Percentiles rank a stretch among this genome's conserved stretches.
These are phyloP conservation scores for Claviceps sp. DNA, from an alignment of 2,329 filamentous ascomycete genomes.

Conservation along the genomic window DNA sequence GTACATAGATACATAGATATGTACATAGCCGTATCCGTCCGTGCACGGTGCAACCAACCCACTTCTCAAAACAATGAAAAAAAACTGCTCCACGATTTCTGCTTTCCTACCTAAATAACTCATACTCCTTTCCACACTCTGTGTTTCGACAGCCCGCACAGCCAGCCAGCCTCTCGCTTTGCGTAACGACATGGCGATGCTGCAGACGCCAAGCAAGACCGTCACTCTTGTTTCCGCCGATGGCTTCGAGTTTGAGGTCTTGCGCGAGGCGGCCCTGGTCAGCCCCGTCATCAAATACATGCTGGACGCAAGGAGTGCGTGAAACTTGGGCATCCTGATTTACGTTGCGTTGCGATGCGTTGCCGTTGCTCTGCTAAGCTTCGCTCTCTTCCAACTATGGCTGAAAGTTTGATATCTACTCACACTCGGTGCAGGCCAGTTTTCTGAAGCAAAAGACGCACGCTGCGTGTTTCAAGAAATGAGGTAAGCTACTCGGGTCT, in stretches of 20 bases:
- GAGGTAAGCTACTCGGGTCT: slow-evolving; percentile 38
- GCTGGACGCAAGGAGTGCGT: slow-evolving; percentile 53
- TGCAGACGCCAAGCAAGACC: slow-evolving; percentile 43
- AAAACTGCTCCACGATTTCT: not conserved
- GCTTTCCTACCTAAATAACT: not conserved
- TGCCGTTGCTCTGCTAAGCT: not conserved
- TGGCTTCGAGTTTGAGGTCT: slow-evolving; percentile 62
- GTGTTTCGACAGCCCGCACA: not conserved
- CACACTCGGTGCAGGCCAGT: slow-evolving; percentile 35
- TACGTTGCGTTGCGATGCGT: not conserved
- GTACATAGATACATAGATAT: not conserved
- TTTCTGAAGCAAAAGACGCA: slow-evolving; percentile 50
- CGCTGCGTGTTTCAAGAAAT: slow-evolving; percentile 59
- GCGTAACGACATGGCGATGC: slow-evolving; percentile 7
- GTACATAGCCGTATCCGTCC: not conserved
- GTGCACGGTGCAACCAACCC: not conserved
- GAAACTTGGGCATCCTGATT: slow-evolving; percentile 3
- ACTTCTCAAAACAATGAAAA: not conserved
- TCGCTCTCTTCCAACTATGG: not conserved
- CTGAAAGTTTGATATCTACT: slow-evolving; percentile 4
- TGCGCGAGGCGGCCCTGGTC: slow-evolving; percentile 55
- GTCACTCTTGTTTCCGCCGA: slow-evolving; percentile 66
- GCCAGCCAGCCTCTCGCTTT: not conserved
- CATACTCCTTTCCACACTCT: not conserved
- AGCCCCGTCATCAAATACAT: slow-evolving; percentile 63